phyloP scores from a whole-genome alignment of 352 stramenopile genomes.

The Blastocystis sp. region DNA sequence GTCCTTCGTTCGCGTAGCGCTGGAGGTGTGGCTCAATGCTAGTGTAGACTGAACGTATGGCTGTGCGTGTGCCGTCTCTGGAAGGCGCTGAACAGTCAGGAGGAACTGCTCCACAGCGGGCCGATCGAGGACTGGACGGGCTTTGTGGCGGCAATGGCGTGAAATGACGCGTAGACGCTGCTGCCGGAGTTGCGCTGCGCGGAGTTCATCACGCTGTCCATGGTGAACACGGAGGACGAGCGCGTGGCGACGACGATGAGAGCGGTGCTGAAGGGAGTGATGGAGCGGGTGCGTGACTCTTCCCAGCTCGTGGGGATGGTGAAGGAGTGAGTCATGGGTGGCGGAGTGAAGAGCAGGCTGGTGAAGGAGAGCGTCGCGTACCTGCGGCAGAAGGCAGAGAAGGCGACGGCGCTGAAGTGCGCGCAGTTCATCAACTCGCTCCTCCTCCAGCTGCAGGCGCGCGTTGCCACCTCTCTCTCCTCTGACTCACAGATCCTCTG shows the following conservation, averaged over 20 bases:
- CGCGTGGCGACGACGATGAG: neutral
- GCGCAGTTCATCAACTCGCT: neutral
- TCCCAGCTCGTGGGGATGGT: neutral
- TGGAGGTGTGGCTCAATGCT: neutral
- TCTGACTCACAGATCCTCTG: neutral
- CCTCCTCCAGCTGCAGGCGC: neutral
- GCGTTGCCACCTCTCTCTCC: neutral
- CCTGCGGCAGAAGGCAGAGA: neutral
- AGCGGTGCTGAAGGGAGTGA: neutral
- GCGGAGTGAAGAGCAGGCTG: neutral
- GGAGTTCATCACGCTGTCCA: neutral
- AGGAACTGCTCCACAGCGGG: neutral
- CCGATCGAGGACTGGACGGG: neutral
- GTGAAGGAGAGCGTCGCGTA: neutral
- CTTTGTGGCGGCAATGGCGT: neutral
- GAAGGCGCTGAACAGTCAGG: neutral
- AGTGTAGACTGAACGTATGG: neutral
- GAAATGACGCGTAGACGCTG: neutral
- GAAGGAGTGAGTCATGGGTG: neutral
- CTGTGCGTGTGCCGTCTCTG: neutral
- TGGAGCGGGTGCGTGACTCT: neutral
- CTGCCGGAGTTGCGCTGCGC: neutral
- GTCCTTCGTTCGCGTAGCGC: neutral
- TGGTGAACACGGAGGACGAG: neutral
- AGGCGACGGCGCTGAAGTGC: neutral